Evolutionary conservation across 352 stramenopile genomes (phyloP), one percentile per base, ranked within the genome.

Genomic region (Globisporangium cylindrosporum): DNA sequence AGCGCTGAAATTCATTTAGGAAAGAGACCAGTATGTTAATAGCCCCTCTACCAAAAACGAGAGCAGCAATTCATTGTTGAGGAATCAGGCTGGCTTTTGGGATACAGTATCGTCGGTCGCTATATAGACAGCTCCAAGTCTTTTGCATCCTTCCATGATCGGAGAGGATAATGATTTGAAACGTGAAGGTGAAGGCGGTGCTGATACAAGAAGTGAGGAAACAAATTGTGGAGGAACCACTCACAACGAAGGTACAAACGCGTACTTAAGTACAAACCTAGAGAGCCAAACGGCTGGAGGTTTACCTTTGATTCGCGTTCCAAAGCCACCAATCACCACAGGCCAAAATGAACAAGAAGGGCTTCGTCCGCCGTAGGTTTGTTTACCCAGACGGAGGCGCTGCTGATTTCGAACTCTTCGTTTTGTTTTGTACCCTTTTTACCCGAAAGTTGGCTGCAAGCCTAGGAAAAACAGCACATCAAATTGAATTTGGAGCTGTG

Each of bases 331-430:
- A 43, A 43, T 1, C 36, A 43, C 10, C 36, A 43, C 41, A 49
- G 15, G 8, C 4, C 41, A 49, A 49, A n/a, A 22, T 10, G 15
- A 49, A n/a, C 36, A 43, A 43, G 36, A 18, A 43, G 36, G 10
- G 36, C 9, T 43, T 43, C 29, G 36, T 43, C 10, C 36, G 36
- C 14, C 10, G 36, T 43, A 14, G 12, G 36, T 43, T 43, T 43
- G 36, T 43, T 46, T 49, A 49, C 15, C 41, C 38, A 14, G 14
- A 43, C 36, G 36, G 38, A 56, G 49, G 12, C 49, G 49, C 49
- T 10, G 29, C 12, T 58, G 53, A 34, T 58, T 58, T 58, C 53
- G 53, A 58, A 36, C 53, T 58, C 53, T 58, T 58, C 6, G 25
- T 41, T 59, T n/a, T 6, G 25, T 14, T 59, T 59, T 41, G 34